Evolutionary conservation across 371 early-diverging fungal species (phyloP).

Genomic region (Nematocida sp.): DNA sequence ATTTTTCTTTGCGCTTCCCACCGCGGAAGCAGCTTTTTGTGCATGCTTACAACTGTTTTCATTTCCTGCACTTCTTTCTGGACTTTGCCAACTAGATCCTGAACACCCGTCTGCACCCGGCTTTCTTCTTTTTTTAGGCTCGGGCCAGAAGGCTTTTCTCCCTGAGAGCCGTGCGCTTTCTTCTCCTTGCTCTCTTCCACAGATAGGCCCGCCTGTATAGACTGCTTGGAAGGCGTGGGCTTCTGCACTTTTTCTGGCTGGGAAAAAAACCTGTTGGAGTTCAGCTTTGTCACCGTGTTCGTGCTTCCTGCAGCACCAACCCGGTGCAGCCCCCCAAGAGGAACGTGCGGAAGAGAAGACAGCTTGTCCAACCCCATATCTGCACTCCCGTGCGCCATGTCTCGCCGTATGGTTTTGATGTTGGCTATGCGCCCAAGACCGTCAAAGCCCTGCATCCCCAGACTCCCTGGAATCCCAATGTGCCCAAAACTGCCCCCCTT

Average conservation of each 20-base stretch:
- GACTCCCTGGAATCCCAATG: too few species aligned
- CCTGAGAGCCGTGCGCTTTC: not conserved
- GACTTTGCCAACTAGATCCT: not conserved
- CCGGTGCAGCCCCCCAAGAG: not conserved
- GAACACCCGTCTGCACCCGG: not conserved
- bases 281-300: conserved; percentile 36
- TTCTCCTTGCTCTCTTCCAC: not conserved
- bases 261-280: conserved; percentile 1
- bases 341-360: not conserved
- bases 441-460: not conserved
- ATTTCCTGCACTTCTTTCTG: conserved; percentile 32
- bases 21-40: conserved; percentile 19
- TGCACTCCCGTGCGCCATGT: not conserved
- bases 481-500: too few species aligned
- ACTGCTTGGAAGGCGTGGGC: not conserved
- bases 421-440: not conserved
- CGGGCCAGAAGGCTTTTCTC: not conserved
- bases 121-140: not conserved
- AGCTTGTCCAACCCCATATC: not conserved
- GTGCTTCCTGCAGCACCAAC: conserved; percentile 45
- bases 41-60: conserved; percentile 8
- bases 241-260: not conserved
- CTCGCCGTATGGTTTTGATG: not conserved
- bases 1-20: conserved; percentile 36
- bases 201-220: not conserved